Percentiles rank a stretch among this genome's conserved stretches.
These are phyloP conservation scores for Flaveria trinervia DNA, from an alignment of 129 eudicot species.

Conservation along the genomic window DNA sequence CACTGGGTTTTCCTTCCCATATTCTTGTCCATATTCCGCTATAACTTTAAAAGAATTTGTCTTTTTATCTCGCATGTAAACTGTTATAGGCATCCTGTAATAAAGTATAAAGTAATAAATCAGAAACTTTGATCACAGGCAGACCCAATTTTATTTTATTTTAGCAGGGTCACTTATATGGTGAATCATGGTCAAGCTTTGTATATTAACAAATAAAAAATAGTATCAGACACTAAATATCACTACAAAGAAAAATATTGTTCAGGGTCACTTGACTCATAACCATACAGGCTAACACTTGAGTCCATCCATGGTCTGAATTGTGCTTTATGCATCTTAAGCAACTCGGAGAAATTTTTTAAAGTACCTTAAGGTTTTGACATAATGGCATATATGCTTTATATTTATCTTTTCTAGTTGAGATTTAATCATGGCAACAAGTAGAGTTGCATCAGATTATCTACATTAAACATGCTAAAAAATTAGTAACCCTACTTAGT, in stretches of 20 bases:
- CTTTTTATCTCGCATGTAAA: slow-evolving; percentile 66
- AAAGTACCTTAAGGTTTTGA: not conserved
- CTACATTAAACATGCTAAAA: not conserved
- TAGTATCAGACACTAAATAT: not conserved
- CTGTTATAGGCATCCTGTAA: slow-evolving; percentile 75
- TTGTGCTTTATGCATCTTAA: too few species aligned
- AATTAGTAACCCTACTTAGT: not conserved
- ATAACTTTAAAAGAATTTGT: slow-evolving; percentile 48
- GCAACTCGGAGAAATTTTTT: not conserved
- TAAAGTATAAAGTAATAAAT: not conserved
- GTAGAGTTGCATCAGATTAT: slow-evolving; percentile 11
- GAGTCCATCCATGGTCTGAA: too few species aligned
- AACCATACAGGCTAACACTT: too few species aligned
- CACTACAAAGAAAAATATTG: too few species aligned
- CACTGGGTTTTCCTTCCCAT: slow-evolving; percentile 65
- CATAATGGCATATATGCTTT: not conserved
- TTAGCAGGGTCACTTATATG: too few species aligned
- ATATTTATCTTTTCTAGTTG: not conserved
- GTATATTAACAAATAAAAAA: too few species aligned
- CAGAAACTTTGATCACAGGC: not conserved
- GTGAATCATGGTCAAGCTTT: too few species aligned
- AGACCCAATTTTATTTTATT: too few species aligned
- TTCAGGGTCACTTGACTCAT: too few species aligned
- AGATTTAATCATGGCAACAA: not conserved
- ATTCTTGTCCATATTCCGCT: slow-evolving; percentile 87